Conservation (phyloP, 371 early-diverging fungal genomes). For the Rhizomucor miehei region DNA sequence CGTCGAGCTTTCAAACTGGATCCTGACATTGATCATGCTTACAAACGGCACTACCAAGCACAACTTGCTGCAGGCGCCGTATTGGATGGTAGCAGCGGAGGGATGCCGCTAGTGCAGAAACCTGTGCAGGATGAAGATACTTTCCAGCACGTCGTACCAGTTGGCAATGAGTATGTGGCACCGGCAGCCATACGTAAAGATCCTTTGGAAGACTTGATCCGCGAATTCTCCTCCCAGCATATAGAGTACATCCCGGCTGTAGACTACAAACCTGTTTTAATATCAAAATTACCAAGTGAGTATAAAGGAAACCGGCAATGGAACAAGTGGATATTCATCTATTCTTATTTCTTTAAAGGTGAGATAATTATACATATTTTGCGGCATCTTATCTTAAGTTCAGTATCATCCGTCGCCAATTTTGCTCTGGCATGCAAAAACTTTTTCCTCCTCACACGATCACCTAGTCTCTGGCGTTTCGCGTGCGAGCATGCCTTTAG, state of each 20-base stretch:
- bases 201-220: slow-evolving; percentile 28
- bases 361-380: slow-evolving; percentile 43
- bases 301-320: neutral
- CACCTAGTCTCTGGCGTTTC: slow-evolving; percentile 56
- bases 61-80: slow-evolving; percentile 9
- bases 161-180: slow-evolving; percentile 35
- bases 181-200: slow-evolving; percentile 23
- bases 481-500: slow-evolving; percentile 47
- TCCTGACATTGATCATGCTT: slow-evolving; percentile 43
- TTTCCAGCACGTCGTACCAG: slow-evolving; percentile 38
- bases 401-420: slow-evolving; percentile 40
- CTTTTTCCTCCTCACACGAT: slow-evolving; percentile 47
- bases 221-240: slow-evolving; percentile 18
- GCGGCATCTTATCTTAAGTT: slow-evolving; percentile 33
- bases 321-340: neutral
- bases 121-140: slow-evolving; percentile 8
- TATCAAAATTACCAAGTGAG: slow-evolving; percentile 40
- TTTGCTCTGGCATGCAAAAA: slow-evolving; percentile 56
- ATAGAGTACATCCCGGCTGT: slow-evolving; percentile 26
- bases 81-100: too few species aligned
- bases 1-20: slow-evolving; percentile 53
- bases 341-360: slow-evolving; percentile 7
- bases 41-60: slow-evolving; percentile 36
- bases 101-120: slow-evolving; percentile 5
- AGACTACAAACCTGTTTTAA: slow-evolving; percentile 38